phyloP scores from a whole-genome alignment of 768 basidiomycete species.

The Tricholomella constricta region DNA sequence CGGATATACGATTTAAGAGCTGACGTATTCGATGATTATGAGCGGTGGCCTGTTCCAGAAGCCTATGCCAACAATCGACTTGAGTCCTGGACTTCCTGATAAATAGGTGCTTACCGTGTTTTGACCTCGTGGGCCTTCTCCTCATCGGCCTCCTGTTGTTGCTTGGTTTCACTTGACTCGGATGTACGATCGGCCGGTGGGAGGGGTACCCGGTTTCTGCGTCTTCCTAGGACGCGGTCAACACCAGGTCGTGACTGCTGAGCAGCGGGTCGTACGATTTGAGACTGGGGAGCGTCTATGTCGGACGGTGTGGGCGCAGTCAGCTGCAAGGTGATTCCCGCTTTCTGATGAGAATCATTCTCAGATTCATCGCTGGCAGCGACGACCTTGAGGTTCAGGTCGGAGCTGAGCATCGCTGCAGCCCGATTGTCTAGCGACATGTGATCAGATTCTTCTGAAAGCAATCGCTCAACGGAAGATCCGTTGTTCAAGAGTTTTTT shows the following conservation, averaged over 20 bases:
- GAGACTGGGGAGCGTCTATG: conserved; percentile 1
- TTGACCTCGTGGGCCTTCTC: conserved; percentile 59
- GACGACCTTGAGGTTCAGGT: conserved; percentile 11
- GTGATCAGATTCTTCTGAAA: conserved; percentile 9
- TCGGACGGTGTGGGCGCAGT: conserved; percentile 12
- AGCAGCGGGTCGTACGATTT: background rate
- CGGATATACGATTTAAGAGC: conserved; percentile 65
- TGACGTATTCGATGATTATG: conserved; percentile 73
- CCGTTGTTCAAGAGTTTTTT: background rate
- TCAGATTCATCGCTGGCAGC: conserved; percentile 10
- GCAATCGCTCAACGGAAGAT: background rate
- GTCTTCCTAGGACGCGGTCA: conserved; percentile 30
- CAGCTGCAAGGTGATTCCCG: conserved; percentile 12
- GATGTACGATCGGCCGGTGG: conserved; percentile 25
- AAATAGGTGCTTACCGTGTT: conserved; percentile 43
- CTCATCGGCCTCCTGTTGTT: conserved; percentile 46
- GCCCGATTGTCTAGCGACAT: background rate
- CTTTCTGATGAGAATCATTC: background rate
- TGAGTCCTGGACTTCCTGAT: background rate
- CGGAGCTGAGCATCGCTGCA: conserved; percentile 1
- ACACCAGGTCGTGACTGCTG: conserved; percentile 40
- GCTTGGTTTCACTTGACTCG: conserved; percentile 30
- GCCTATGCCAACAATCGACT: conserved; percentile 35
- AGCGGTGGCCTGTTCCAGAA: conserved; percentile 56
- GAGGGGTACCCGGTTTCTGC: conserved; percentile 29